Conservation (phyloP, 495 filamentous ascomycete species). For the Pyrenula aspistea region DNA sequence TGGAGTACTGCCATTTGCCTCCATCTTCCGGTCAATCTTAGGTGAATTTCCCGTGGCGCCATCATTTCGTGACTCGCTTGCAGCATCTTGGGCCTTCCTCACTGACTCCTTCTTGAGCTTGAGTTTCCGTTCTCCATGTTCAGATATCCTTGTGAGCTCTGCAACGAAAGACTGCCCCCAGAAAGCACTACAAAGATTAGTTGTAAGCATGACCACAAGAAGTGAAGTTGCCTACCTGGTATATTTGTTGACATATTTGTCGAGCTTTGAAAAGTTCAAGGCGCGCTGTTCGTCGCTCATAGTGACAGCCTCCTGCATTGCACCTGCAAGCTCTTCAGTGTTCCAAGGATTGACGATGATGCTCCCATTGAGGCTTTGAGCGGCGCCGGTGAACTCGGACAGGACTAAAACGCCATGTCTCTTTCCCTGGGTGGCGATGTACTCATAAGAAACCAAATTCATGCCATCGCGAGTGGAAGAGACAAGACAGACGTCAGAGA, state of each 20-base stretch:
- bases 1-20: neutral
- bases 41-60: neutral
- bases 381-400: constrained; percentile 90
- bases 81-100: neutral
- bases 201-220: neutral
- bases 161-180: constrained; percentile 93
- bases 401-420: constrained; percentile 85
- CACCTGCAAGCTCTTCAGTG: constrained; percentile 83
- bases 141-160: constrained; percentile 64
- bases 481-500: constrained; percentile 88
- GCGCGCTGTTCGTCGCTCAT: constrained; percentile 80
- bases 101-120: constrained; percentile 21
- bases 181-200: constrained; percentile 54
- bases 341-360: constrained; percentile 97
- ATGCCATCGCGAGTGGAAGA: constrained; percentile 96
- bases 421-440: constrained; percentile 84
- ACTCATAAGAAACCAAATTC: constrained; percentile 98
- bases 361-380: constrained; percentile 83
- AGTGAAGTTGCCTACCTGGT: constrained; percentile 40
- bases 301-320: constrained; percentile 87
- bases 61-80: neutral
- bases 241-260: constrained; percentile 92
- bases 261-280: constrained; percentile 77
- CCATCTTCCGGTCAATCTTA: neutral
- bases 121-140: constrained; percentile 28